Conservation (phyloP, 139 green algal species). For the Chlamydomonas sphaeroides region DNA sequence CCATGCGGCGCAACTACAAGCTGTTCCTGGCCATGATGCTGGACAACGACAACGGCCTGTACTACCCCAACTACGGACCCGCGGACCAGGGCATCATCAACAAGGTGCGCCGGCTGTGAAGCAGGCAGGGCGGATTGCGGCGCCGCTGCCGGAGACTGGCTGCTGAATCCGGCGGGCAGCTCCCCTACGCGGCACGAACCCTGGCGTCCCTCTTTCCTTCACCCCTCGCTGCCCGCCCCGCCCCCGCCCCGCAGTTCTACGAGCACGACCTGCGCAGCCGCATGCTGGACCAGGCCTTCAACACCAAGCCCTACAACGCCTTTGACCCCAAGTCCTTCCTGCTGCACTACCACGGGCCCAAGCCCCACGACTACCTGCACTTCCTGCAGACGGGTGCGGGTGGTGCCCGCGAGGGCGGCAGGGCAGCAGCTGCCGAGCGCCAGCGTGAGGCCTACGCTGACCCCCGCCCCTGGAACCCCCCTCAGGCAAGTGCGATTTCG, state of each 20-base stretch:
- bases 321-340: constrained; percentile 23
- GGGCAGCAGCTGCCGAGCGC: no score
- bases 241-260: constrained; percentile 22
- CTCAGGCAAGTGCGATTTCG: constrained; percentile 49
- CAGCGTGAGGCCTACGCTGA: no score
- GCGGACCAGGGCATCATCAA: constrained; percentile 41
- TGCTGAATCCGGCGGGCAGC: no score
- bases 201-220: no score
- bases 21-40: constrained; percentile 39
- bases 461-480: no score
- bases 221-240: background rate
- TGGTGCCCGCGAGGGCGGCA: no score
- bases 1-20: constrained; percentile 4
- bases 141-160: no score
- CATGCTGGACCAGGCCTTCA: constrained; percentile 42
- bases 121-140: no score
- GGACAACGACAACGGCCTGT: constrained; percentile 34
- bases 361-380: constrained; percentile 43
- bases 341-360: constrained; percentile 57
- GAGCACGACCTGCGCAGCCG: constrained; percentile 20
- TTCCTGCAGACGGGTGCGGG: constrained; percentile 8
- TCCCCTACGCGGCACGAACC: no score
- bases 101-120: background rate
- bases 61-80: constrained; percentile 38
- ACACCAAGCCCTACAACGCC: constrained; percentile 52